phyloP scores from a whole-genome alignment of 345 rosid genomes.

The Clarkia xantiana region DNA sequence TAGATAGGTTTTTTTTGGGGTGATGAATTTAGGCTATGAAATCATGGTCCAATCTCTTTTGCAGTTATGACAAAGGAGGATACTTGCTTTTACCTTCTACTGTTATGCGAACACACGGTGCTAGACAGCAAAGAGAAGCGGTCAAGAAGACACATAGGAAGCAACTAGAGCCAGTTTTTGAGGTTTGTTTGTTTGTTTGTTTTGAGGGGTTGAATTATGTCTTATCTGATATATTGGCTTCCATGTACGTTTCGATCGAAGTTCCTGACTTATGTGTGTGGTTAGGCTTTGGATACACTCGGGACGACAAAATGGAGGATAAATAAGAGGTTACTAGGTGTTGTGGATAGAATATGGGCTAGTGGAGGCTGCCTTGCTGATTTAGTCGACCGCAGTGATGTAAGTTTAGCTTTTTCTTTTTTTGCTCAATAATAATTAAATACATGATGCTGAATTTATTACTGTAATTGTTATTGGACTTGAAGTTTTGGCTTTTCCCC shows the following conservation, averaged over 20 bases:
- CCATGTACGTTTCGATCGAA: too few species aligned
- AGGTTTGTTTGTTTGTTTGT: conserved; percentile 28
- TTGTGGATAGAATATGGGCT: conserved; percentile 90
- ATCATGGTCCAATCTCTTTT: conserved; percentile 4
- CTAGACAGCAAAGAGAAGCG: conserved; percentile 68
- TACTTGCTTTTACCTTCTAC: conserved; percentile 69
- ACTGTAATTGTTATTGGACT: not conserved
- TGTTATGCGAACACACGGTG: conserved; percentile 88
- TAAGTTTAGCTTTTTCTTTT: conserved; percentile 17
- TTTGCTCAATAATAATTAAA: not conserved
- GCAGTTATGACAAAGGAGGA: conserved; percentile 88
- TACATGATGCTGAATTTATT: conserved; percentile 2
- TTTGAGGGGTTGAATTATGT: too few species aligned
- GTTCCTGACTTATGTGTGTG: too few species aligned
- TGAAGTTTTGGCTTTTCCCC: not conserved
- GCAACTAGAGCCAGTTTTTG: conserved; percentile 65
- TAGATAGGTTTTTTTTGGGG: not conserved
- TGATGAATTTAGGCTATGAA: not conserved
- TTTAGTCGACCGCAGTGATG: conserved; percentile 79
- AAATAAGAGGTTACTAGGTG: conserved; percentile 63
- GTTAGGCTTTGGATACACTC: conserved; percentile 79
- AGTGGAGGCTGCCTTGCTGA: conserved; percentile 74
- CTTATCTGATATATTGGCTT: too few species aligned
- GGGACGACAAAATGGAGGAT: conserved; percentile 94
- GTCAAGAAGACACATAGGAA: conserved; percentile 42